These are phyloP conservation scores for Cryphonectria radicalis DNA, from an alignment of 2,329 filamentous ascomycete species.

Conservation along the genomic window DNA sequence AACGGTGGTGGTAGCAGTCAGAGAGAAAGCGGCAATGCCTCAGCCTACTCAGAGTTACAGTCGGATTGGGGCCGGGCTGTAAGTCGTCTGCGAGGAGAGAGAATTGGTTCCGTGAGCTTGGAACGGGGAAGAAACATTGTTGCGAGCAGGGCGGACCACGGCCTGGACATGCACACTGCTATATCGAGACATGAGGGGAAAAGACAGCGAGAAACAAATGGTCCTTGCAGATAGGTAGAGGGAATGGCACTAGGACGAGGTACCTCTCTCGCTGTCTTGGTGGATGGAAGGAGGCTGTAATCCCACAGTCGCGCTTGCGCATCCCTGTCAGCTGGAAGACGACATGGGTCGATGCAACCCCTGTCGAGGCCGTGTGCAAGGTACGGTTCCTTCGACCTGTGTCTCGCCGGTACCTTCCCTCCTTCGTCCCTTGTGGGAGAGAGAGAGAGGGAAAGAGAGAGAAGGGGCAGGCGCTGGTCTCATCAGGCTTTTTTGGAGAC, in stretches of 20 bases:
- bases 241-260: slow-evolving; percentile 26
- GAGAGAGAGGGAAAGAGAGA: slow-evolving; percentile 6
- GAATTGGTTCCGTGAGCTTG: slow-evolving; percentile 43
- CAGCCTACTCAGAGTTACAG: slow-evolving; percentile 44
- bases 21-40: slow-evolving; percentile 34
- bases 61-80: slow-evolving; percentile 35
- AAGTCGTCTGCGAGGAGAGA: slow-evolving; percentile 36
- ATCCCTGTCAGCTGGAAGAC: slow-evolving; percentile 36
- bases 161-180: slow-evolving; percentile 46
- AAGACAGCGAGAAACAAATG: slow-evolving; percentile 32
- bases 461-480: not conserved
- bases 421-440: slow-evolving; percentile 4
- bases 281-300: slow-evolving; percentile 33
- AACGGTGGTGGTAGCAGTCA: slow-evolving; percentile 28
- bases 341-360: slow-evolving; percentile 30
- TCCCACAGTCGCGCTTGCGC: slow-evolving; percentile 27
- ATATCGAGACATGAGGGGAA: slow-evolving; percentile 43
- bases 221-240: slow-evolving; percentile 13
- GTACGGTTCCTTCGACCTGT: slow-evolving; percentile 31
- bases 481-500: slow-evolving; percentile 3
- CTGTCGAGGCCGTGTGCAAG: slow-evolving; percentile 32
- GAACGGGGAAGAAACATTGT: slow-evolving; percentile 41
- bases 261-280: slow-evolving; percentile 23
- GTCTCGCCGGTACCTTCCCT: slow-evolving; percentile 10
- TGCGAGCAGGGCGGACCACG: slow-evolving; percentile 36